Evolutionary conservation across 2,329 filamentous ascomycete genomes (phyloP).

Genomic region (Ceratocystis cubensis): DNA sequence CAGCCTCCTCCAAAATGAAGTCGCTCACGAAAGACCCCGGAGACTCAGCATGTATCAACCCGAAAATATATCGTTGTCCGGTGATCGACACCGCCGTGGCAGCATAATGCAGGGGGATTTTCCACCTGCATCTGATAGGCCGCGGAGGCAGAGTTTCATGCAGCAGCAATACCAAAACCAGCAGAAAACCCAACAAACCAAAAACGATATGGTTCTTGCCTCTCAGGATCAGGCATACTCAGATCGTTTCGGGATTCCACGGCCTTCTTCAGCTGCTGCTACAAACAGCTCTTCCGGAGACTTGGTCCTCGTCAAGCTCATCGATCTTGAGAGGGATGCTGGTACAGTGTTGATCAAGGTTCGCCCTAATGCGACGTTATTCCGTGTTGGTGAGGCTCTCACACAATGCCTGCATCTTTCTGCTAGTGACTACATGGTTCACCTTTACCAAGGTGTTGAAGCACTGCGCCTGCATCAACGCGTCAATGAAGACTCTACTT

Average conservation of each 20-base stretch:
- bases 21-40: conserved; percentile 9
- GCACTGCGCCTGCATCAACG: conserved; percentile 13
- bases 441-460: conserved; percentile 12
- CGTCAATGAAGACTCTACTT: conserved; percentile 12
- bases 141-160: conserved; percentile 8
- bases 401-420: conserved; percentile 8
- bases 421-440: conserved; percentile 13
- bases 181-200: conserved; percentile 12
- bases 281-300: conserved; percentile 19
- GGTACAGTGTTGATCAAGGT: conserved; percentile 12
- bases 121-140: background rate
- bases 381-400: conserved; percentile 10
- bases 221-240: background rate
- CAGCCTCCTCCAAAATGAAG: conserved; percentile 12
- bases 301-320: conserved; percentile 6
- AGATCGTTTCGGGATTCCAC: conserved; percentile 5
- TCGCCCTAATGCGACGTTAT: conserved; percentile 4
- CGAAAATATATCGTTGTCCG: background rate
- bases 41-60: conserved; percentile 7
- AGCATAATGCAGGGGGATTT: conserved; percentile 6
- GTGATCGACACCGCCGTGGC: conserved; percentile 5
- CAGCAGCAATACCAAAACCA: conserved; percentile 12
- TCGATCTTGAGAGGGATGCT: conserved; percentile 13
- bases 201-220: background rate
- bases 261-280: conserved; percentile 18